Evolutionary conservation across 2,329 filamentous ascomycete genomes (phyloP), one percentile per base, ranked within the genome.

Genomic region (Neofusicoccum laricinum): DNA sequence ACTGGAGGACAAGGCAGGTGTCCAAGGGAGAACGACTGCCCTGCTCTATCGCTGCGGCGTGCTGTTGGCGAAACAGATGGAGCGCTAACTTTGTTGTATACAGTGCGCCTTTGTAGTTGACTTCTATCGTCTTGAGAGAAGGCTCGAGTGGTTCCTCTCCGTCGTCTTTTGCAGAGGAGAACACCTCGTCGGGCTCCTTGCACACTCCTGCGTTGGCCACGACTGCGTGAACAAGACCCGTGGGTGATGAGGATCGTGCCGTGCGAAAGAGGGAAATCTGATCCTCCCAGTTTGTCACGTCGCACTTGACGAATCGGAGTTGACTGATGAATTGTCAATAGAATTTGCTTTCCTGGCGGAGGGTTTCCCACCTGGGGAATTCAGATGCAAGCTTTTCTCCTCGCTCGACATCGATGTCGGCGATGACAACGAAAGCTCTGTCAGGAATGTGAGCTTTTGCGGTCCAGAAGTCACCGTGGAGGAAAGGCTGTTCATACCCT

Each of bases 191-290:
- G 0, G 15, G 15, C n/a, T 73, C 71, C 1, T 74, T 68, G 32
- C 71, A 70, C 32, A 82, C 80, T 11, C 81, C 81, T 1, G 81
- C 81, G 67, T 83, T 83, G 1, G 81, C 80, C 61, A 83, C 77
- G 12, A 83, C 81, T 12, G 82, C 68, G 64, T 82, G 80, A 21
- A 81, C 75, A 55, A 75, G 78, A 0, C 77, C 74, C 25, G 69
- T 67, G 0, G 78, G 79, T 8, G 77, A 79, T 34, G 71, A 69
- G 0, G 61, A 64, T 21, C 74, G 75, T 1, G 80, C 79, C 0
- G 70, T 73, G 62, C 81, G 75, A 41, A 83, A 82, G 4, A 80
- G 69, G 4, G 61, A 63, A 5, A 78, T 74, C 66, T 82, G 79
- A 30, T 81, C 72, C 0, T 81, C 75, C 79, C 80, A 83, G 46